Evolutionary conservation across 2,329 filamentous ascomycete genomes (phyloP).

Genomic region (Aureobasidium sp.): DNA sequence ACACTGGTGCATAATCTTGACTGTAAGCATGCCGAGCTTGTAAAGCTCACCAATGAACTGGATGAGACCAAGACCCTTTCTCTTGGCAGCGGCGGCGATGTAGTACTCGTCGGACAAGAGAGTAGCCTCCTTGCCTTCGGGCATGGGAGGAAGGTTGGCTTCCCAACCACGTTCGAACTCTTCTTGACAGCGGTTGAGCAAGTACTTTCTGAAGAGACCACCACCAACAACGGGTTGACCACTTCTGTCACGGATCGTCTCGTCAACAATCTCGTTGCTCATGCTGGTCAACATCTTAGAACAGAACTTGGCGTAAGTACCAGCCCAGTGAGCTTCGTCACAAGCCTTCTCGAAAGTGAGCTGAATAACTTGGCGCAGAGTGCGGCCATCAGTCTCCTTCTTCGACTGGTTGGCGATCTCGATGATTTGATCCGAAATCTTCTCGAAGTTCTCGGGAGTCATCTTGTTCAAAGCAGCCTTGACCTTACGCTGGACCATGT

Average conservation of each 20-base stretch:
- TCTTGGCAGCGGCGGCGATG: conserved; percentile 83
- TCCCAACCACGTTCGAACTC: conserved; percentile 99
- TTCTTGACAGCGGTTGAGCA: conserved; percentile 96
- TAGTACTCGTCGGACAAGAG: conserved; percentile 98
- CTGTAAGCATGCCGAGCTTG: conserved; percentile 97
- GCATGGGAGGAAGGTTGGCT: conserved; percentile 68
- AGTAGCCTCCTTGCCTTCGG: conserved; percentile 67
- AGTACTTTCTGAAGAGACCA: conserved; percentile 93
- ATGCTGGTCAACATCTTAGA: conserved; percentile 94
- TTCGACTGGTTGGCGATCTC: conserved; percentile 90
- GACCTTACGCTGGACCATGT: conserved; percentile 96
- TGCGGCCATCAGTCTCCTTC: conserved; percentile 88
- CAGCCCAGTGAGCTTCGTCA: conserved; percentile 96
- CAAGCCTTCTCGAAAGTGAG: conserved; percentile 99
- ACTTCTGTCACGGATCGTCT: conserved; percentile 85
- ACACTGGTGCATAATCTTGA: conserved; percentile 99
- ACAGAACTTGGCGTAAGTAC: conserved; percentile 98
- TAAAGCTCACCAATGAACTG: conserved; percentile 99
- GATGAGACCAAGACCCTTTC: conserved; percentile 92
- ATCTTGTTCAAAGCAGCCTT: conserved; percentile 99
- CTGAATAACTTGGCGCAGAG: conserved; percentile 94
- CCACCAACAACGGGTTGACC: conserved; percentile 85
- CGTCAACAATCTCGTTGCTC: conserved; percentile 89
- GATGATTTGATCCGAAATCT: conserved; percentile 87
- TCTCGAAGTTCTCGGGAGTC: conserved; percentile 98